Base-by-base conservation (phyloP, 768 basidiomycete species). In the Rhizopogon vulgaris region DNA sequence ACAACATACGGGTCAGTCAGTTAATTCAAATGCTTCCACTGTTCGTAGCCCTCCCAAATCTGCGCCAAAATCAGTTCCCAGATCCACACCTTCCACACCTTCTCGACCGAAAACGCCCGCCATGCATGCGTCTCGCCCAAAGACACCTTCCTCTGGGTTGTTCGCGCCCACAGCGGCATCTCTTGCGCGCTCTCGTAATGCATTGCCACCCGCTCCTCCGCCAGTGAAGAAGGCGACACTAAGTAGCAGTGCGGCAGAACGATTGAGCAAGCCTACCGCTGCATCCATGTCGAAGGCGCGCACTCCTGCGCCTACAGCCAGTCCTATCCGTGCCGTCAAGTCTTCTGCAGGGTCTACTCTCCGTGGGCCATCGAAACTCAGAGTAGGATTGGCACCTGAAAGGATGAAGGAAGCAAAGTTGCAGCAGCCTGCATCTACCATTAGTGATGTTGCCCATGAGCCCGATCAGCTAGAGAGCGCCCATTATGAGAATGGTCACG, bases 91-190 rank as follows among this genome's bases (percentile, higher is more conserved):
- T 17, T 55, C 58, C 27, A 68, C 66, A 1, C 67, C 67, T 8
- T 61, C 67, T 28, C 64, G 73, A 37, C 69, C 73, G 32, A 73
- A 73, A 60, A 69, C 73, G 14, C 67, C 72, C 7, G 48, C 53
- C 8, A 28, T 48, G 41, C 66, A 61, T 14, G 48, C 60, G 22
- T 7, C 61, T 27, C 74, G 78, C 51, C 76, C 79, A 34, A 87
- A 84, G 68, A 84, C 83, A 0, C 82, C 84, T 3, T 78, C 81
- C 5, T 72, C 80, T 2, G 83, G 86, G 11, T 65, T 90, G 18
- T 90, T 85, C 60, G 88, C 90, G 6, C 90, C 90, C 0, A 92
- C 90, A 1, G 90, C 88, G 0, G 86, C 89, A 3, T 89, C 88
- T 8, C 78, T 91, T 7, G 90, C 90, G 0, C 78, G 75, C 46